A percentile compares a stretch with the other conserved stretches of the same genome.
phyloP scores from a whole-genome alignment of 345 rosid genomes.

The Heritiera fomes region DNA sequence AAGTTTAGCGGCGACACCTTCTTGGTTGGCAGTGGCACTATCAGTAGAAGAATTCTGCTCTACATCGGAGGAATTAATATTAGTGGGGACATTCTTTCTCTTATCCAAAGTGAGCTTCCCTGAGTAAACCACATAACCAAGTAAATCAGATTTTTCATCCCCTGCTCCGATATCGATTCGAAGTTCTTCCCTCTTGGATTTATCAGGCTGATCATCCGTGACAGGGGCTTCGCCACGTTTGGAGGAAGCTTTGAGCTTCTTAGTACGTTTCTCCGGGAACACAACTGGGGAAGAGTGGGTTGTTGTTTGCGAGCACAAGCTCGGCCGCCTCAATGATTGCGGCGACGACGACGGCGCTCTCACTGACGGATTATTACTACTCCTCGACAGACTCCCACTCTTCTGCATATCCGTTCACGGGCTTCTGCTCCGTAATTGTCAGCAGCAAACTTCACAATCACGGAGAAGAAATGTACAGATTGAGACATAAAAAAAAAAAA shows the following conservation, averaged over 20 bases:
- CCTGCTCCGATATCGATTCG: conserved; percentile 77
- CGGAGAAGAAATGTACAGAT: conserved; percentile 25
- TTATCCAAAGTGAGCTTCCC: conserved; percentile 82
- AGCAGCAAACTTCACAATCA: conserved; percentile 26
- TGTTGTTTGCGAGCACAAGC: conserved; percentile 71
- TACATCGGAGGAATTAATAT: conserved; percentile 37
- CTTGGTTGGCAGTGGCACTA: conserved; percentile 38
- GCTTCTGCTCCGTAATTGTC: conserved; percentile 20
- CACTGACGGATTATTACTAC: conserved; percentile 26
- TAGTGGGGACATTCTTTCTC: conserved; percentile 36
- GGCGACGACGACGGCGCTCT: conserved; percentile 40
- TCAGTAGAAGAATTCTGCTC: conserved; percentile 48
- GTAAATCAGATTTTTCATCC: conserved; percentile 86
- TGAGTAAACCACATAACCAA: conserved; percentile 68
- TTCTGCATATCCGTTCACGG: conserved; percentile 47
- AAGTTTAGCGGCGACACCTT: conserved; percentile 70
- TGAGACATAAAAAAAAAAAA: conserved; percentile 33
- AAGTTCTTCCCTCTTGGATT: conserved; percentile 56
- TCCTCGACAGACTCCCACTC: conserved; percentile 41
- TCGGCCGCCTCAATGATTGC: conserved; percentile 67
- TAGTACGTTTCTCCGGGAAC: conserved; percentile 82
- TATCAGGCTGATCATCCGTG: conserved; percentile 41
- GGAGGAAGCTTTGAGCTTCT: conserved; percentile 66
- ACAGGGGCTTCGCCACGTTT: conserved; percentile 32
- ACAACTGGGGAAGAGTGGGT: conserved; percentile 80